Percentiles rank a stretch among this genome's conserved stretches.
These are phyloP conservation scores for Colletotrichum cereale DNA, from an alignment of 2,329 filamentous ascomycete species.

Conservation along the genomic window DNA sequence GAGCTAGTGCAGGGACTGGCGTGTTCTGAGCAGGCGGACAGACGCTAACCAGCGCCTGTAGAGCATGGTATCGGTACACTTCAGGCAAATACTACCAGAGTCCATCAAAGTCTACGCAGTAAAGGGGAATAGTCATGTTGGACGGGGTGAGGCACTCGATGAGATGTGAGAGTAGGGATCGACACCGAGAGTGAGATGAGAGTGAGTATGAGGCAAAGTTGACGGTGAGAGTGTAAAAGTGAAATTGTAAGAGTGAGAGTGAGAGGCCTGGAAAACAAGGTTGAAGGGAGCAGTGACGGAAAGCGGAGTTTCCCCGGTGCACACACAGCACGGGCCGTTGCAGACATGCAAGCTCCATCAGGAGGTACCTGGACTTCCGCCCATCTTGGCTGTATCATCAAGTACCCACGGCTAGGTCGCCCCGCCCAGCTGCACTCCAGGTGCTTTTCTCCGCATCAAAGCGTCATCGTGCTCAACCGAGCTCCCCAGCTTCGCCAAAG, in stretches of 20 bases:
- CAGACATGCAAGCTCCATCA: neutral
- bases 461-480: constrained; percentile 28
- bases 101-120: neutral
- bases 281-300: neutral
- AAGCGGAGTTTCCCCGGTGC: constrained; percentile 21
- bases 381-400: accelerated
- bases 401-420: neutral
- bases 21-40: neutral
- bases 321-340: neutral
- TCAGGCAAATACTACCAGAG: neutral
- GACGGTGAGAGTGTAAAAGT: neutral
- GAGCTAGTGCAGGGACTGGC: constrained; percentile 12
- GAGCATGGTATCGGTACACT: neutral
- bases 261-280: constrained; percentile 4
- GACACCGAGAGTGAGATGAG: neutral
- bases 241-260: neutral
- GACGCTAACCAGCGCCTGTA: too few species aligned
- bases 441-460: constrained; percentile 25
- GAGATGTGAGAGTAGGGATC: neutral
- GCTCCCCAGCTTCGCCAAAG: constrained; percentile 24
- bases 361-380: accelerated
- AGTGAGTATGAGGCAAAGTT: neutral
- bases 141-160: neutral
- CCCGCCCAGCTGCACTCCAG: constrained; percentile 14
- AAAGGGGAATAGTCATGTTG: neutral